Percentiles rank a stretch among this genome's conserved stretches.
Evolutionary conservation across 1,284 basidiomycete species (phyloP).

Genomic region (Pseudozyma sp.): DNA sequence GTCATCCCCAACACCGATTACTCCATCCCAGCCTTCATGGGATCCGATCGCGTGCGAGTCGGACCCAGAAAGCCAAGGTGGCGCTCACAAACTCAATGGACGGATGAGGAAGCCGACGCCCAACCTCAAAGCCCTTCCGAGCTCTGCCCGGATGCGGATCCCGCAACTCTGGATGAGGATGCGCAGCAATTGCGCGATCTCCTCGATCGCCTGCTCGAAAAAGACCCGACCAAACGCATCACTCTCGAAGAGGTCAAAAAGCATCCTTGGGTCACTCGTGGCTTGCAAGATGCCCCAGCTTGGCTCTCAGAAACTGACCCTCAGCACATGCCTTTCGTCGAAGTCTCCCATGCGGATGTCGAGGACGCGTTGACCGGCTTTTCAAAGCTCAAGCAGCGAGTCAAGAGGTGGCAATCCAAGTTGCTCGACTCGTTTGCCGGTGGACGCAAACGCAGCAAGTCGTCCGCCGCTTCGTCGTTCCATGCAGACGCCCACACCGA

Average conservation of each 20-base stretch:
- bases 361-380: conserved; percentile 74
- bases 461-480: conserved; percentile 32
- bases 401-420: conserved; percentile 59
- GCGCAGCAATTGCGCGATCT: conserved; percentile 75
- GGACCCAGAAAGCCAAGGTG: conserved; percentile 57
- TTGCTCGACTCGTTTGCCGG: conserved; percentile 50
- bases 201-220: conserved; percentile 82
- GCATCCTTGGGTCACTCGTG: conserved; percentile 78
- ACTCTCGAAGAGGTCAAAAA: conserved; percentile 84
- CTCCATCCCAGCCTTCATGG: conserved; percentile 79
- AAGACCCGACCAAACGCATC: conserved; percentile 83
- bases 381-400: conserved; percentile 60
- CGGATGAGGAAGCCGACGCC: conserved; percentile 55
- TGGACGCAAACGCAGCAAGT: conserved; percentile 37
- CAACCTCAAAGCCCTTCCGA: conserved; percentile 36
- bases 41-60: conserved; percentile 74
- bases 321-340: conserved; percentile 74
- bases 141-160: conserved; percentile 31
- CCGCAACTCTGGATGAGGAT: conserved; percentile 45
- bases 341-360: conserved; percentile 84
- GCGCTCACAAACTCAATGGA: conserved; percentile 48
- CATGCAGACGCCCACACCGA: conserved; percentile 23
- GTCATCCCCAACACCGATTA: conserved; percentile 85
- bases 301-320: conserved; percentile 85
- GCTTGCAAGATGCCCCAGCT: conserved; percentile 76